Base-by-base conservation (phyloP, 768 basidiomycete genomes). In the Rhizopogon vulgaris region DNA sequence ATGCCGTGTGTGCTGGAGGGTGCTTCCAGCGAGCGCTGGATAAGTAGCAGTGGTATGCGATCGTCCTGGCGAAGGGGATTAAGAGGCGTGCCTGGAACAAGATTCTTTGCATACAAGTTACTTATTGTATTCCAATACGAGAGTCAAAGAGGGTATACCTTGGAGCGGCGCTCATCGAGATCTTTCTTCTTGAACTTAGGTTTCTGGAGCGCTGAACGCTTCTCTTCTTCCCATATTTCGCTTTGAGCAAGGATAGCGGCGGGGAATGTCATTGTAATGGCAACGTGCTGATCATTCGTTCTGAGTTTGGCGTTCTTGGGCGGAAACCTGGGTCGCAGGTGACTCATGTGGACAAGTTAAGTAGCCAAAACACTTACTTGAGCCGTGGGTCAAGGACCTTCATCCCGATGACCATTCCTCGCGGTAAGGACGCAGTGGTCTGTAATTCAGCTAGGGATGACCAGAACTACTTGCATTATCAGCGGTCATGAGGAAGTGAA, bases 331-430 rank as follows among this genome's bases (percentile, higher is more conserved):
- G 1, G 41, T 48, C 11, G 22, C 4, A 49, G 51, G 6, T 52
- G 2, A 49, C 12, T 36, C 18, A 6, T 5, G 15, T n/a, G 37
- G 27, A 25, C 22, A 3, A 47, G n/a, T 15, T 5, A 4, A 36
- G 51, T 32, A 28, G 30, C 42, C 27, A 9, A n/a, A 8, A 30
- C 10, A 65, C 80, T 32, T 57, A 94, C 94, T 76, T 87, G 11
- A 97, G 71, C 42, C 95, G 78, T 11, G 95, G 95, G 65, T 99
- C 95, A 37, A 87, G 70, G 0, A 92, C 87, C 38, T 76, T 84
- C 53, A 92, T 78, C 0, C 92, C 92, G 17, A 92, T 72, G 0
- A 91, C 69, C 77, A 87, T 87, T 2, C 85, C 87, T 38, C 83
- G 74, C 6, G 90, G 83, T 4, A 93, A 61, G 8, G 80, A 82